Base-by-base conservation (phyloP, 805 yeast genomes). In the Lipomyces yamanashiensis region DNA sequence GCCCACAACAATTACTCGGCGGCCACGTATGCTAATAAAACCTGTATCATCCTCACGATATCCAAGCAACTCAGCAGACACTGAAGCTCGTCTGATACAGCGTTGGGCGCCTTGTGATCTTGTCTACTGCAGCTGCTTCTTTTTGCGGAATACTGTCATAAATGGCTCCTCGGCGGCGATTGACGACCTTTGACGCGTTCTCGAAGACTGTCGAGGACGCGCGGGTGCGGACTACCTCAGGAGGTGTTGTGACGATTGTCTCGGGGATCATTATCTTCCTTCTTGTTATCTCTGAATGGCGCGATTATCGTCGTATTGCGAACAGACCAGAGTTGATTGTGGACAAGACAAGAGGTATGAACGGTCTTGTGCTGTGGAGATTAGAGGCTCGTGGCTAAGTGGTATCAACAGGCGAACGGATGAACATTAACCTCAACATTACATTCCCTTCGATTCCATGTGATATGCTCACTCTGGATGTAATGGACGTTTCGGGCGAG, bases 171-270 rank as follows among this genome's bases (percentile, higher is more conserved):
- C 64, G 69, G 39, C 39, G 64, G 57, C 58, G 68, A 21, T 39
- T 66, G 55, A 66, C 64, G 15, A 56, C 69, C 13, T 66, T 66
- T 55, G 69, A 66, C 56, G 69, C 67, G 53, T 66, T 66, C 54
- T 58, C 96, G 36, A 93, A 92, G 77, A 90, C 98, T 5, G 92
- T 90, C 41, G 98, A 93, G 73, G 99, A 95, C 75, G 96, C 96
- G 8, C 84, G 90, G 56, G 85, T 95, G 65, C 86, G 89, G 67
- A 95, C 99, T 3, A 82, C 93, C 5, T 82, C 93, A 8, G 99
- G 99, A 58, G 99, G 97, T 1, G 71, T 91, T 34, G 89, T 95
- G 72, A 91, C 98, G 2, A 71, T 95, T 48, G 77, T 84, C 2
- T 88, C 97, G 72, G 71, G 85, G 2, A 56, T 85, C 6, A 79